These are phyloP conservation scores for Diutina sp. DNA, from an alignment of 1,139 yeast genomes.

Conservation along the genomic window DNA sequence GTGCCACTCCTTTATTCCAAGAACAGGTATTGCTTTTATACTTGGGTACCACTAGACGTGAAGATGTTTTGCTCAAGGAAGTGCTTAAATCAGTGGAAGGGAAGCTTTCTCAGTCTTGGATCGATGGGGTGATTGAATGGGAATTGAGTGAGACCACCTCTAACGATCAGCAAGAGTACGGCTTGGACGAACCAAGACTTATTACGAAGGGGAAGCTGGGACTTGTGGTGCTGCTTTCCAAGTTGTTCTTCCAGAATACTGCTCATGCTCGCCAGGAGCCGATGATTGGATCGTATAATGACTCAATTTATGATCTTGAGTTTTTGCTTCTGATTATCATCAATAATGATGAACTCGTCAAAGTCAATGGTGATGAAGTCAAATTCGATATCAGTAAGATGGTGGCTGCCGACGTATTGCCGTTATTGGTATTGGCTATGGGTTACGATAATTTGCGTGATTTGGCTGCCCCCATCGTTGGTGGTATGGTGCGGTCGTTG, in stretches of 20 bases:
- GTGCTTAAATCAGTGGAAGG: conserved; percentile 48
- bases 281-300: neutral
- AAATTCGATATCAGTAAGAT: conserved; percentile 42
- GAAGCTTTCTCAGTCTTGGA: conserved; percentile 40
- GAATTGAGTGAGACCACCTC: conserved; percentile 33
- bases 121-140: conserved; percentile 49
- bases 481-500: conserved; percentile 26
- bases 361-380: conserved; percentile 9
- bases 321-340: conserved; percentile 44
- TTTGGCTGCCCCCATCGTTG: conserved; percentile 24
- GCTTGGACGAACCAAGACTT: conserved; percentile 30
- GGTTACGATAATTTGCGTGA: conserved; percentile 10
- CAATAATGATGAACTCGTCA: conserved; percentile 49
- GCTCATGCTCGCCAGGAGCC: neutral
- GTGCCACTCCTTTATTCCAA: conserved; percentile 34
- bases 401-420: conserved; percentile 46
- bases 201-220: conserved; percentile 34
- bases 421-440: conserved; percentile 41
- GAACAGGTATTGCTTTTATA: conserved; percentile 39
- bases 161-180: conserved; percentile 12
- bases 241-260: conserved; percentile 30
- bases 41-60: conserved; percentile 46
- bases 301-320: conserved; percentile 41
- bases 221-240: conserved; percentile 43
- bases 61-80: conserved; percentile 49